phyloP scores from a whole-genome alignment of 495 filamentous ascomycete species.

The Amniculicola lignicola region DNA sequence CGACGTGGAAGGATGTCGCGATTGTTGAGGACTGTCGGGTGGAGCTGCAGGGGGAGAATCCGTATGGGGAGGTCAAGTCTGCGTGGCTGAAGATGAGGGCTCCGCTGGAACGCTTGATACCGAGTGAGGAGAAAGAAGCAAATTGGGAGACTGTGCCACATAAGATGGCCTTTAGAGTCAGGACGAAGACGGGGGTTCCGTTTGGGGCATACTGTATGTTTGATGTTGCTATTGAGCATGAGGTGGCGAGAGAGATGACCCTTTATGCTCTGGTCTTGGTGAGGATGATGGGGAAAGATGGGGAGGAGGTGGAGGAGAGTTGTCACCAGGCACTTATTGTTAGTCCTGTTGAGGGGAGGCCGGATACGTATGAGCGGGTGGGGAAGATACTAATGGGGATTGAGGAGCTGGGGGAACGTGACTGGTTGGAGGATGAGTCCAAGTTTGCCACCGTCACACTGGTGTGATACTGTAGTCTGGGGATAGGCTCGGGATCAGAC shows the following conservation, averaged over 20 bases:
- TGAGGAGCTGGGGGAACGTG: not conserved
- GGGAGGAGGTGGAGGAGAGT: not conserved
- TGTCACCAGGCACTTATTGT: slow-evolving; percentile 10
- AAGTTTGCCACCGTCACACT: not conserved
- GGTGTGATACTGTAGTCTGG: no score
- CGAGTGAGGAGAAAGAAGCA: not conserved
- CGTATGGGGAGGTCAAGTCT: slow-evolving; percentile 13
- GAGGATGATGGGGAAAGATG: not conserved
- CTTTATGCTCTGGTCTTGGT: slow-evolving; percentile 4
- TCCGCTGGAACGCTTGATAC: slow-evolving; percentile 4
- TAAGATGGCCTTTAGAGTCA: not conserved
- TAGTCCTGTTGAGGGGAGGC: slow-evolving; percentile 1
- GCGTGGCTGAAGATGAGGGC: slow-evolving; percentile 15
- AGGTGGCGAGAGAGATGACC: not conserved
- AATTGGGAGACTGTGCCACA: slow-evolving; percentile 10
- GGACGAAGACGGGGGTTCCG: not conserved
- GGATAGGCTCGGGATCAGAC: no score
- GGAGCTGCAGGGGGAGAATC: slow-evolving; percentile 13
- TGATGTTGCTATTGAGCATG: slow-evolving; percentile 8
- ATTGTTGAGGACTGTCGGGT: slow-evolving; percentile 13
- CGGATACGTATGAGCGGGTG: slow-evolving; percentile 2
- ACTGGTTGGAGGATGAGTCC: slow-evolving; percentile 1
- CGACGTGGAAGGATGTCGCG: not conserved
- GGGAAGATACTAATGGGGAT: slow-evolving; percentile 2
- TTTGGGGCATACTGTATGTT: slow-evolving; percentile 9